Base-by-base conservation (phyloP, 192 early-diverging fungal species). In the Coemansia sp. region DNA sequence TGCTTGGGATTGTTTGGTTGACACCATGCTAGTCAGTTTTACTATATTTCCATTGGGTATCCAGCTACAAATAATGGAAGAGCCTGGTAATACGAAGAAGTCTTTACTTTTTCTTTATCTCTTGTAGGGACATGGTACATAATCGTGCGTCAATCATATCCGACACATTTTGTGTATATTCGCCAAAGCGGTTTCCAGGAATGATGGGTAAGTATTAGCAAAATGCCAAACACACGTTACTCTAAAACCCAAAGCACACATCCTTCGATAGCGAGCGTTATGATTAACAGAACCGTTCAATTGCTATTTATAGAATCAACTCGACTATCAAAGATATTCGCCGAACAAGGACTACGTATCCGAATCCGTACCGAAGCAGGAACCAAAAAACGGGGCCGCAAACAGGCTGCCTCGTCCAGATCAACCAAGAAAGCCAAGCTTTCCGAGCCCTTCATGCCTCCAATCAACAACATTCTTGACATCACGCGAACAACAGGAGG, bases 161-260 rank as follows among this genome's bases (percentile, higher is more conserved):
- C 0, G 90, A 90, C 37, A 69, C 85, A 6, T 94, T 96, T 65
- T 85, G 86, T 11, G 95, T 95, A 1, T 95, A 95, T 74, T 92
- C 94, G 37, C 92, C 94, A 6, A 98, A 98, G 85, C 92, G 92
- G 66, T 98, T 96, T 62, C 95, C 95, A 3, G 95, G 95, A 8
- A 96, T 95, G 94, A 92, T 93, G 80, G 74, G 75, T 77, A 77
- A 65, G 75, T 51, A 47, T 15, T 47, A 6, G 51, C 3, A 40
- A 13, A 45, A 1, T 45, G 13, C 4, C 13, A 45, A 12, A 13
- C 42, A 45, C 42, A 8, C 13, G 42, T 45, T 45, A 8, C 4
- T 45, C 8, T 45, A 45, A 45, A 0, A 12, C 4, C 42, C 42
- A 45, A 13, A 45, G 42, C 8, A 45, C 3, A 26, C 1, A 26